phyloP scores from a whole-genome alignment of 177 flowering plant genomes.

The Viscum album region DNA sequence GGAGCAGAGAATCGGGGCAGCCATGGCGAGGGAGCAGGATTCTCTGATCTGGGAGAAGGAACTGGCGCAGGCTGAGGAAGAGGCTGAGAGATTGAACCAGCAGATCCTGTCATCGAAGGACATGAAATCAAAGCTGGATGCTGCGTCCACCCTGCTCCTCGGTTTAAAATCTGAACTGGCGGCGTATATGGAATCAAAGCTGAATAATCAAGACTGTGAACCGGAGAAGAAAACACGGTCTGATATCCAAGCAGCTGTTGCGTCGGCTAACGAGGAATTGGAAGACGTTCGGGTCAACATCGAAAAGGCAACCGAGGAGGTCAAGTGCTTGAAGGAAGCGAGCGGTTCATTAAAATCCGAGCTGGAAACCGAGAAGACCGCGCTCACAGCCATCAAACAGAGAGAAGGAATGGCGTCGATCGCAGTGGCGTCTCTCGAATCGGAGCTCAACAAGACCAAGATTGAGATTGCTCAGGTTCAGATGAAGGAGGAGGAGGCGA shows the following conservation, averaged over 20 bases:
- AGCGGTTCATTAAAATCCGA: conserved; percentile 53
- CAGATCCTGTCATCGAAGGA: conserved; percentile 48
- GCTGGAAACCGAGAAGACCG: conserved; percentile 59
- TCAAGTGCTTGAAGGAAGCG: conserved; percentile 50
- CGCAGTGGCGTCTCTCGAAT: conserved; percentile 72
- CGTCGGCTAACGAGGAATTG: conserved; percentile 61
- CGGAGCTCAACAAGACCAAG: conserved; percentile 48
- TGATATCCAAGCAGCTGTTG: conserved; percentile 41
- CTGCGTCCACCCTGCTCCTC: conserved; percentile 44
- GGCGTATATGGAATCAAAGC: conserved; percentile 67
- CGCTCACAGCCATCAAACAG: conserved; percentile 51
- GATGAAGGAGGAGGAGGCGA: conserved; percentile 61
- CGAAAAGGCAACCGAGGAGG: conserved; percentile 68
- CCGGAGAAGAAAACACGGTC: conserved; percentile 27
- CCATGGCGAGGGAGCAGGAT: conserved; percentile 70
- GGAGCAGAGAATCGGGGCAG: conserved; percentile 64
- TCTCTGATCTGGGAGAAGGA: conserved; percentile 61
- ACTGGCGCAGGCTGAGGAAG: conserved; percentile 67
- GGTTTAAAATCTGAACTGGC: conserved; percentile 62
- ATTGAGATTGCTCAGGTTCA: conserved; percentile 51
- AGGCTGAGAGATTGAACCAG: conserved; percentile 40
- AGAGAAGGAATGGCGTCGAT: conserved; percentile 90
- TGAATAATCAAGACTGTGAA: conserved; percentile 13
- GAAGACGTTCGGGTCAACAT: conserved; percentile 67
- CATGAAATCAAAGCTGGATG: conserved; percentile 49